phyloP scores from a whole-genome alignment of 345 rosid species.

The Populus davidiana region DNA sequence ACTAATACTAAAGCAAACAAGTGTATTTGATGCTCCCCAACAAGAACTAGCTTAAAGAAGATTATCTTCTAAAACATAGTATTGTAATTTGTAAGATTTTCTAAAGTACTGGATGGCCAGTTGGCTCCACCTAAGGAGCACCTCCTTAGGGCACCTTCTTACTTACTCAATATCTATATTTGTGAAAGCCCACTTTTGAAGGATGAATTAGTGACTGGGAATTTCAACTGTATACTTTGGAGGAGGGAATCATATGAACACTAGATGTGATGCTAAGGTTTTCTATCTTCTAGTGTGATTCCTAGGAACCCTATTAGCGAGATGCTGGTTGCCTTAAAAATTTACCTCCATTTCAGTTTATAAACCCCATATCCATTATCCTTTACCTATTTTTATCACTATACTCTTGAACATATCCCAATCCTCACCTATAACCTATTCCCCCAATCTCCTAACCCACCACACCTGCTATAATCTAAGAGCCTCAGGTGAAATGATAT shows the following conservation, averaged over 20 bases:
- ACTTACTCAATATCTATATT: not conserved
- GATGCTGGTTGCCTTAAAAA: not conserved
- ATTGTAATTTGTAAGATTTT: not conserved
- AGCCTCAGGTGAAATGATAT: not conserved
- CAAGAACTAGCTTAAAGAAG: not conserved
- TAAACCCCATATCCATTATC: not conserved
- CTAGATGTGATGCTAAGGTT: not conserved
- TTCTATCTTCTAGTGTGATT: not conserved
- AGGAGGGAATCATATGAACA: not conserved
- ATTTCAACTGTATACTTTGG: not conserved
- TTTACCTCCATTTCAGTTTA: not conserved
- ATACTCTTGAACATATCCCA: not conserved
- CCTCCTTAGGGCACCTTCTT: not conserved
- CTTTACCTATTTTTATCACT: not conserved
- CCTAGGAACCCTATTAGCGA: not conserved
- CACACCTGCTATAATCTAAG: not conserved
- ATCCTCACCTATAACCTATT: not conserved
- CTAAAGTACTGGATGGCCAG: not conserved
- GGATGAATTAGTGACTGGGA: not conserved
- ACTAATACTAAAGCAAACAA: no score
- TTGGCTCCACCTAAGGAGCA: not conserved
- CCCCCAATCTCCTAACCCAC: not conserved
- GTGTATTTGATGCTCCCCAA: not conserved
- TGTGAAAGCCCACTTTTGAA: not conserved
- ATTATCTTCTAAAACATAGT: not conserved